Conservation (phyloP, 1,139 yeast species). For the Kluyveromyces marxianus region DNA sequence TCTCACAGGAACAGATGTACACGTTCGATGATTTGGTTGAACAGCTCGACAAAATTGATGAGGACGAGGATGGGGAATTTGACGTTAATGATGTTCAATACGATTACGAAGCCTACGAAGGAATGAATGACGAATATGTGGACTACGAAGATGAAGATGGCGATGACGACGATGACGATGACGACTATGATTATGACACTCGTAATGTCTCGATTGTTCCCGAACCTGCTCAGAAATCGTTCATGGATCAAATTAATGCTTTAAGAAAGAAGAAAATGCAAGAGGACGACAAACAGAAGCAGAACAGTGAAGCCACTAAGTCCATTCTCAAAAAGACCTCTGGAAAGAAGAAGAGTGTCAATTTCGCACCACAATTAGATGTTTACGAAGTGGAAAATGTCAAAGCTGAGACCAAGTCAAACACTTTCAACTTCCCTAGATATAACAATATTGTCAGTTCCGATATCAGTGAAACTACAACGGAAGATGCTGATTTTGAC, state of each 20-base stretch:
- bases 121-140: too few relatives aligned
- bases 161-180: slow-evolving; percentile 27
- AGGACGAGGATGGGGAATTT: slow-evolving; percentile 37
- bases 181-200: slow-evolving; percentile 12
- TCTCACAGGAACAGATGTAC: slow-evolving; percentile 45
- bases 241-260: slow-evolving; percentile 25
- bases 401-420: slow-evolving; percentile 41
- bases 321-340: slow-evolving; percentile 17
- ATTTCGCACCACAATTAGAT: slow-evolving; percentile 45
- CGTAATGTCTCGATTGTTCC: slow-evolving; percentile 18
- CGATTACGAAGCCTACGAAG: slow-evolving; percentile 34
- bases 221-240: slow-evolving; percentile 23
- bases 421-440: slow-evolving; percentile 24
- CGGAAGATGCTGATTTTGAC: slow-evolving; percentile 22
- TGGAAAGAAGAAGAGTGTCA: slow-evolving; percentile 37
- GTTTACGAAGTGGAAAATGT: slow-evolving; percentile 55
- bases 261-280: slow-evolving; percentile 15
- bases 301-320: slow-evolving; percentile 4
- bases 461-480: slow-evolving; percentile 7
- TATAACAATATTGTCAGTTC: background rate
- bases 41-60: slow-evolving; percentile 31
- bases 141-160: slow-evolving; percentile 33
- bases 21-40: slow-evolving; percentile 29
- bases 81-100: slow-evolving; percentile 31
- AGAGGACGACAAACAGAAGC: background rate